These are phyloP conservation scores for Eucalyptus albens DNA, from an alignment of 345 rosid species.

Conservation along the genomic window DNA sequence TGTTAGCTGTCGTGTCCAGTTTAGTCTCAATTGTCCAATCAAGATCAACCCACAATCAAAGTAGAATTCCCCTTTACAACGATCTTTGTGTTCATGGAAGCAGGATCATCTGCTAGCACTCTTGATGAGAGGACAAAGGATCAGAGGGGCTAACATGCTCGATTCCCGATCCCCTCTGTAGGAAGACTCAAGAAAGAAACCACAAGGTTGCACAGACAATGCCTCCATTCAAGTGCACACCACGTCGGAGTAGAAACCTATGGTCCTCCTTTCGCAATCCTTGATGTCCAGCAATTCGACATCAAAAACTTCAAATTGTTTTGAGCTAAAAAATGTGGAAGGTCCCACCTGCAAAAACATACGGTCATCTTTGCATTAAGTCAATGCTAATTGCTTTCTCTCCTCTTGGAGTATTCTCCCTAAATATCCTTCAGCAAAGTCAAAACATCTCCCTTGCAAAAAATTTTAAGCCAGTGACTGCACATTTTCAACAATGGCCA, in stretches of 20 bases:
- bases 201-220: background rate
- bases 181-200: background rate
- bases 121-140: background rate
- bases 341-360: constrained; percentile 61
- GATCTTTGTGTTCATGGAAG: background rate
- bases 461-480: background rate
- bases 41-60: background rate
- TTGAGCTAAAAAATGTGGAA: constrained; percentile 93
- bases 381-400: background rate
- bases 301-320: constrained; percentile 89
- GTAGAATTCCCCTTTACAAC: background rate
- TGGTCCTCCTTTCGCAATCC: constrained; percentile 80
- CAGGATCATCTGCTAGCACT: background rate
- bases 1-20: background rate
- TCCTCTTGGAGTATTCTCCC: background rate
- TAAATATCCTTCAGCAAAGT: background rate
- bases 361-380: background rate
- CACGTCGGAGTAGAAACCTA: constrained; percentile 90
- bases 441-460: background rate
- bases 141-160: background rate
- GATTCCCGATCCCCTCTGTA: background rate
- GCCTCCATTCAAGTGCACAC: constrained; percentile 47
- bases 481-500: background rate
- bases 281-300: constrained; percentile 67
- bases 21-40: background rate